phyloP scores from a whole-genome alignment of 176 grass and related monocot genomes.

The Poa annua region DNA sequence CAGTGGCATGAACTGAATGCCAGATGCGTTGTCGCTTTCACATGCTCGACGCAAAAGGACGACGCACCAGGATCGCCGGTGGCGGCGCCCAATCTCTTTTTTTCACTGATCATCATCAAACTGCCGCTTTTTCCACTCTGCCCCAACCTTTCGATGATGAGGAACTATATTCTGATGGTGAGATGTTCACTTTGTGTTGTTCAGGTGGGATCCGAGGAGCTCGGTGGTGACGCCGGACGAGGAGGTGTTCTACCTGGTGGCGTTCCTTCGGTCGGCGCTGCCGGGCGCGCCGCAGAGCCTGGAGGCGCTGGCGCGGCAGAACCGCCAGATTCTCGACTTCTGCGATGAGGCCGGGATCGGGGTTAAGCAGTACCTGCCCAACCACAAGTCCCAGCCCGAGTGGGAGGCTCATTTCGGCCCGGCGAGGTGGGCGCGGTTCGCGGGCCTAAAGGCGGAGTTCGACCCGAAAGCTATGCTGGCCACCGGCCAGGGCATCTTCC shows the following conservation, averaged over 20 bases:
- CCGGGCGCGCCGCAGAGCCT: slow-evolving; percentile 58
- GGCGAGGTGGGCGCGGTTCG: slow-evolving; percentile 57
- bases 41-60: background rate
- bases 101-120: background rate
- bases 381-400: slow-evolving; percentile 62
- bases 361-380: slow-evolving; percentile 86
- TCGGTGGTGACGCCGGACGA: slow-evolving; percentile 83
- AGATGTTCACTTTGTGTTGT: background rate
- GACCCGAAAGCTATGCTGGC: slow-evolving; percentile 73
- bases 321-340: slow-evolving; percentile 73
- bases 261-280: slow-evolving; percentile 79
- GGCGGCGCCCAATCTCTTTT: too few relatives aligned
- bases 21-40: slow-evolving; percentile 35
- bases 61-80: slow-evolving; percentile 31
- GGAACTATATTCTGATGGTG: background rate
- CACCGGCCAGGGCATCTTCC: slow-evolving; percentile 84
- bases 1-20: slow-evolving; percentile 27
- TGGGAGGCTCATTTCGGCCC: slow-evolving; percentile 80
- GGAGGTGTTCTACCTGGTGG: slow-evolving; percentile 94
- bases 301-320: slow-evolving; percentile 64
- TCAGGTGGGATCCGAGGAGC: slow-evolving; percentile 87
- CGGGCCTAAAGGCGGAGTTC: slow-evolving; percentile 60
- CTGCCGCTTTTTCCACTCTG: slow-evolving; percentile 5
- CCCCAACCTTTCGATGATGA: slow-evolving; percentile 11
- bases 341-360: slow-evolving; percentile 60